A percentile compares a stretch with the other conserved stretches of the same genome.
phyloP scores from a whole-genome alignment of 2,329 filamentous ascomycete species.

The Cytospora mali region DNA sequence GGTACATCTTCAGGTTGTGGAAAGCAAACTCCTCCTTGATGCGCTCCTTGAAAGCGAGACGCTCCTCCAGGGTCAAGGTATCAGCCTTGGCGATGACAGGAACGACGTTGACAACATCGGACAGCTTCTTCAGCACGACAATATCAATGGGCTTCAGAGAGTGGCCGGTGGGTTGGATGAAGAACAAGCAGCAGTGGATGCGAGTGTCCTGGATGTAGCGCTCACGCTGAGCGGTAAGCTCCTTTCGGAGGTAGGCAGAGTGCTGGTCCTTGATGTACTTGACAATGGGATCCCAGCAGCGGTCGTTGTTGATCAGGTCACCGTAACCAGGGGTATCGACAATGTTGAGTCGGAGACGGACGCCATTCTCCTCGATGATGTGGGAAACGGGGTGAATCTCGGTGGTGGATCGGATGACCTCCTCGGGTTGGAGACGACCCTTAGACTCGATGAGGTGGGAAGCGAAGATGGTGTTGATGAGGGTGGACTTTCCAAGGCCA shows the following conservation, averaged over 20 bases:
- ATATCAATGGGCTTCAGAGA: slow-evolving; percentile 99
- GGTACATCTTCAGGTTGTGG: slow-evolving; percentile 99
- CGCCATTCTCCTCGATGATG: slow-evolving; percentile 99
- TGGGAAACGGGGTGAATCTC: slow-evolving; percentile 98
- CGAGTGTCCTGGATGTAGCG: slow-evolving; percentile 99
- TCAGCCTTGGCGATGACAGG: slow-evolving; percentile 99
- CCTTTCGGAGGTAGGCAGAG: slow-evolving; percentile 98
- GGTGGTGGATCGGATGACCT: slow-evolving; percentile 91
- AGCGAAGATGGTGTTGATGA: slow-evolving; percentile 99
- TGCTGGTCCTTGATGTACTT: slow-evolving; percentile 99
- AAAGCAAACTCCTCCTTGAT: slow-evolving; percentile 99
- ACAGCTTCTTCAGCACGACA: slow-evolving; percentile 98
- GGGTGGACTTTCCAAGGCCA: slow-evolving; percentile 95
- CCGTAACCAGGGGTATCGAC: slow-evolving; percentile 98
- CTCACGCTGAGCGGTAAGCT: slow-evolving; percentile 98
- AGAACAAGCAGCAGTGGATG: slow-evolving; percentile 99
- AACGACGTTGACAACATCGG: slow-evolving; percentile 98
- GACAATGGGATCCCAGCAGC: slow-evolving; percentile 99
- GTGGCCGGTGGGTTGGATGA: slow-evolving; percentile 98
- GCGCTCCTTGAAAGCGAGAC: slow-evolving; percentile 93
- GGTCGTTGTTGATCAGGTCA: slow-evolving; percentile 99
- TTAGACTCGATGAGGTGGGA: slow-evolving; percentile 99
- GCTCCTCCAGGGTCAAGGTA: slow-evolving; percentile 93
- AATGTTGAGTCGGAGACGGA: slow-evolving; percentile 96
- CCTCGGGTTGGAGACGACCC: slow-evolving; percentile 88